Percentiles rank a stretch among this genome's conserved stretches.
phyloP scores from a whole-genome alignment of 768 basidiomycete genomes.

The Russula dissimulans region DNA sequence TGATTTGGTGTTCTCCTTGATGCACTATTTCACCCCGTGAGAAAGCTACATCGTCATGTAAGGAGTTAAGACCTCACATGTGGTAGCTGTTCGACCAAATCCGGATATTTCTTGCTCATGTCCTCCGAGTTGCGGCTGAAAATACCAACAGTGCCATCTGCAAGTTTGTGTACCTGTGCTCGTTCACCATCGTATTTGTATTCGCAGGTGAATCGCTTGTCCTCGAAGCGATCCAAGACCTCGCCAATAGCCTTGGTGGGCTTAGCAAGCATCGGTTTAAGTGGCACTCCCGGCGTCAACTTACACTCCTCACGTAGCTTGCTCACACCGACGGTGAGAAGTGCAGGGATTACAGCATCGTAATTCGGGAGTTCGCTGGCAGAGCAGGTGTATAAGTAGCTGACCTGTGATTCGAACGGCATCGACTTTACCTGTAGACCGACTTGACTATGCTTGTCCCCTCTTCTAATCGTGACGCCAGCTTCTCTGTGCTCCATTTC shows the following conservation, averaged over 20 bases:
- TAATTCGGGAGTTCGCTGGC: constrained; percentile 88
- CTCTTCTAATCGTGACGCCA: constrained; percentile 65
- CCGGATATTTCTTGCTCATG: constrained; percentile 99
- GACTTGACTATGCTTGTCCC: constrained; percentile 71
- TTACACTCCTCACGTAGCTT: constrained; percentile 68
- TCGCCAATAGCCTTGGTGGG: constrained; percentile 98
- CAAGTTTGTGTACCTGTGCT: constrained; percentile 83
- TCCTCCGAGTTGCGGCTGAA: constrained; percentile 98
- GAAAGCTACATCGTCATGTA: background rate
- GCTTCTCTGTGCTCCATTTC: constrained; percentile 64
- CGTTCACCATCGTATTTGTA: constrained; percentile 99
- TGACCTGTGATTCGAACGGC: background rate
- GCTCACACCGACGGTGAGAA: constrained; percentile 70
- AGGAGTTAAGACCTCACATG: constrained; percentile 37
- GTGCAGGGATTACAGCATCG: constrained; percentile 83
- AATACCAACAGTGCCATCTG: constrained; percentile 76
- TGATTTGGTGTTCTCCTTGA: constrained; percentile 72
- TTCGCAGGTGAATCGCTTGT: constrained; percentile 93
- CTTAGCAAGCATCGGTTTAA: constrained; percentile 99
- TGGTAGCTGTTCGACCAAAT: constrained; percentile 90
- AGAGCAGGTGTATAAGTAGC: background rate
- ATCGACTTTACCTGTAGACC: constrained; percentile 70
- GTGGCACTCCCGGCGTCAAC: constrained; percentile 88
- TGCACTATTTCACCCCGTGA: constrained; percentile 44
- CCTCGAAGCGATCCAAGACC: constrained; percentile 93